Base-by-base conservation (phyloP, 352 stramenopile genomes). In the Globisporangium takayamanum region DNA sequence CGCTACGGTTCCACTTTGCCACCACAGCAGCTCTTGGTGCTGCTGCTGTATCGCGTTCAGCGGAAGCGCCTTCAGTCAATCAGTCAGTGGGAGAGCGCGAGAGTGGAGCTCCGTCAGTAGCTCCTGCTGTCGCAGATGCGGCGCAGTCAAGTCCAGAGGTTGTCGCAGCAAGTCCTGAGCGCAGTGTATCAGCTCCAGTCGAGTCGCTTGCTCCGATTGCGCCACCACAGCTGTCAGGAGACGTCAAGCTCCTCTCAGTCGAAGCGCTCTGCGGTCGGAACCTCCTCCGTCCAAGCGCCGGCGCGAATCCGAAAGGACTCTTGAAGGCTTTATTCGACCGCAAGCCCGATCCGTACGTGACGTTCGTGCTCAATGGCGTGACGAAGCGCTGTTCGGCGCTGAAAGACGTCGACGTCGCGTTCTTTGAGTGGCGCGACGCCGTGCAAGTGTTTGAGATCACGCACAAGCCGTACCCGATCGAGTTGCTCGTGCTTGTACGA, bases 381-480 rank as follows among this genome's bases (percentile, higher is more conserved):
- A 54, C 60, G 0, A 69, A 70, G 18, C 72, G 70, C 18, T 77
- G 63, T n/a, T 33, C 68, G 5, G 42, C 64, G 0, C 47, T 68
- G 10, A 80, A 74, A 52, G 68, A 82, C 48, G 73, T 72, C 25
- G 70, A 82, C 44, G 54, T 76, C 3, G 54, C 72, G 5, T 78
- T 79, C 50, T 73, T 80, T 14, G 70, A 81, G 57, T 85, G 75
- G 75, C 62, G 67, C 20, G 70, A 80, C 33, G 61, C 74, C 3
- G 53, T 64, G 7, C 74, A 84, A 57, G 59, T 77, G 5, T 81
- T 78, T 51, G 64, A 74, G 5, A 63, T 78, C 41, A 55, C 46
- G 5, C 36, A 66, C 28, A 80, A 75, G 28, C 66, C 68, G 15
- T 74, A 76, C 16, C 69, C 71, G 5, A 37, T 45, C 0, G 64